These are phyloP conservation scores for Serendipita sp. DNA, from an alignment of 768 basidiomycete species.

Conservation along the genomic window DNA sequence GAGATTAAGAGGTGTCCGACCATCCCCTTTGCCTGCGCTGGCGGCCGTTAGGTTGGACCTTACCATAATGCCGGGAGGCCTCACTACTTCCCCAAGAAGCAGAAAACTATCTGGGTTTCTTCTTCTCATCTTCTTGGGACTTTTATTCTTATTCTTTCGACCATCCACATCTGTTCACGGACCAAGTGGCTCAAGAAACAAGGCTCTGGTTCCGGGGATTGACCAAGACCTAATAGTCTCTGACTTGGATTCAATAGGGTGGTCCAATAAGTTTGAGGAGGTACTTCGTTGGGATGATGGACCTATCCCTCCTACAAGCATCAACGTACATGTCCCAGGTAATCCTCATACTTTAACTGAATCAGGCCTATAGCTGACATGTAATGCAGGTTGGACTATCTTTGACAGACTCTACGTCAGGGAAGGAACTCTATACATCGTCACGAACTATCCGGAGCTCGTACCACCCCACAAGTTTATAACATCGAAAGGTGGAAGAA, in stretches of 20 bases:
- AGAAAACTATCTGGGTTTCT: background rate
- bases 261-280: background rate
- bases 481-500: conserved; percentile 47
- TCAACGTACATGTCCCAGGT: conserved; percentile 7
- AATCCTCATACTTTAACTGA: background rate
- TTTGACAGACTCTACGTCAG: conserved; percentile 68
- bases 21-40: background rate
- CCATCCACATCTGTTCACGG: background rate
- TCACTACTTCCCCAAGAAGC: background rate
- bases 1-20: background rate
- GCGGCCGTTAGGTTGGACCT: background rate
- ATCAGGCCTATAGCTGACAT: background rate
- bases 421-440: conserved; percentile 70
- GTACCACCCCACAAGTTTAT: conserved; percentile 54
- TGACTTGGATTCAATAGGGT: no score
- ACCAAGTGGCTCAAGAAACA: background rate
- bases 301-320: background rate
- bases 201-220: background rate
- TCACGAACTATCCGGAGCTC: conserved; percentile 49
- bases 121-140: background rate
- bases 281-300: background rate
- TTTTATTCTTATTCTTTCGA: background rate
- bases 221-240: no score
- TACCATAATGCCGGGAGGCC: background rate
- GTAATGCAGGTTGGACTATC: conserved; percentile 64